phyloP scores from a whole-genome alignment of 1,139 yeast species.

The Diutina sp. region DNA sequence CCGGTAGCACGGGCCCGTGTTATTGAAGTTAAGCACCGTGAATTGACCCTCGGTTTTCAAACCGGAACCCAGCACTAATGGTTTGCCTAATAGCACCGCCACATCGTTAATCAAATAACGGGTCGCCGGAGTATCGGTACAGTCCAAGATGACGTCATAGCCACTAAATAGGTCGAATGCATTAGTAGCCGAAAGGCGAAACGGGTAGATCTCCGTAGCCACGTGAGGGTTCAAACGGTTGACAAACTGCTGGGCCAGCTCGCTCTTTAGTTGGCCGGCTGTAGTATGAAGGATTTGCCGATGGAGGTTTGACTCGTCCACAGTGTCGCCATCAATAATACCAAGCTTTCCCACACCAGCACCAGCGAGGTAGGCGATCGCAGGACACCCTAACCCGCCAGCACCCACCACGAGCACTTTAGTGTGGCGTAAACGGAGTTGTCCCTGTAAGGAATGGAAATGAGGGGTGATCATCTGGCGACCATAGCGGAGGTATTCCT shows the following conservation, averaged over 20 bases:
- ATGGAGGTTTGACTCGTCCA: conserved; percentile 77
- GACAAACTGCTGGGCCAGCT: conserved; percentile 54
- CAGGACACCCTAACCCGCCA: conserved; percentile 95
- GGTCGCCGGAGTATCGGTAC: conserved; percentile 88
- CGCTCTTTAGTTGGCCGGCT: conserved; percentile 59
- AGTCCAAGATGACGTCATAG: conserved; percentile 76
- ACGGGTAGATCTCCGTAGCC: conserved; percentile 35
- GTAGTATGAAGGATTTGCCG: conserved; percentile 77
- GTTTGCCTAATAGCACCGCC: conserved; percentile 52
- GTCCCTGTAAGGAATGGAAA: conserved; percentile 45
- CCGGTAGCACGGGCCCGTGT: conserved; percentile 81
- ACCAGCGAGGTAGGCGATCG: conserved; percentile 70
- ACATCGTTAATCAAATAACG: conserved; percentile 83
- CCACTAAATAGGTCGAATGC: conserved; percentile 48
- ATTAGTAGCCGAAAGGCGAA: conserved; percentile 39
- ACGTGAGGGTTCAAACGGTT: conserved; percentile 56
- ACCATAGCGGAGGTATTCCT: conserved; percentile 79
- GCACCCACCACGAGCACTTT: conserved; percentile 79
- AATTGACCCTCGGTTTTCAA: conserved; percentile 86
- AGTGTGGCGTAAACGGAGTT: conserved; percentile 41
- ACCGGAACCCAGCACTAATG: conserved; percentile 89
- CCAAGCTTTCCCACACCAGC: conserved; percentile 84
- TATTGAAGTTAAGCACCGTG: conserved; percentile 55
- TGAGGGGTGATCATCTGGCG: conserved; percentile 90
- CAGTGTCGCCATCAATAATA: conserved; percentile 76